Conservation (phyloP, 805 yeast genomes). For the Saccharomyces cerevisiae region DNA sequence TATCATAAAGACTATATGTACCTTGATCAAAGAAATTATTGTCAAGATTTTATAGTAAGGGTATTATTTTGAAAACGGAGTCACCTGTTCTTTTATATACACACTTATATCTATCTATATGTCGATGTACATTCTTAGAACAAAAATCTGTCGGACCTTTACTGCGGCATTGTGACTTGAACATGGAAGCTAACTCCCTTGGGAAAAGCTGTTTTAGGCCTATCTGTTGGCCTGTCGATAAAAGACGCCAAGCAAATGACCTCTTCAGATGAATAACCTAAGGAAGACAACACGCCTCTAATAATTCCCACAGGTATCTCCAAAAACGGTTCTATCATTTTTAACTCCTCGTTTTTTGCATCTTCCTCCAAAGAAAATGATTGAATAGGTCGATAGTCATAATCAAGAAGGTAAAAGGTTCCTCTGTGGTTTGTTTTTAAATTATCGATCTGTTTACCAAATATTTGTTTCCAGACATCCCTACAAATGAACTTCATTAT, state of each 20-base stretch:
- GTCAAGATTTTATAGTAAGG: neutral
- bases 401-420: conserved; percentile 30
- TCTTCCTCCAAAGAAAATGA: conserved; percentile 19
- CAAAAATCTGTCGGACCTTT: neutral
- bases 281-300: conserved; percentile 26
- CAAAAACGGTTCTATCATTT: conserved; percentile 26
- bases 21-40: neutral
- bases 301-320: conserved; percentile 30
- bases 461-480: conserved; percentile 79
- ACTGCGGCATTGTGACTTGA: conserved; percentile 15
- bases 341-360: conserved; percentile 14
- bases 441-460: conserved; percentile 83
- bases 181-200: conserved; percentile 30
- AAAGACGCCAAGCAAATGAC: conserved; percentile 23
- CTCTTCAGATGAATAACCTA: conserved; percentile 22
- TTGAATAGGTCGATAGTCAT: conserved; percentile 24
- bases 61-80: neutral
- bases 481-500: conserved; percentile 88
- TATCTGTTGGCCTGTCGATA: conserved; percentile 21
- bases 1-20: neutral
- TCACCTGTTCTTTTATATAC: neutral
- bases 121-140: neutral
- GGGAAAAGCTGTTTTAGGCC: conserved; percentile 10
- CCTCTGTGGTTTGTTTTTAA: conserved; percentile 84
- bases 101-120: neutral